Conservation (phyloP, 2,329 filamentous ascomycete species). For the Fonsecaea multimorphosa region DNA sequence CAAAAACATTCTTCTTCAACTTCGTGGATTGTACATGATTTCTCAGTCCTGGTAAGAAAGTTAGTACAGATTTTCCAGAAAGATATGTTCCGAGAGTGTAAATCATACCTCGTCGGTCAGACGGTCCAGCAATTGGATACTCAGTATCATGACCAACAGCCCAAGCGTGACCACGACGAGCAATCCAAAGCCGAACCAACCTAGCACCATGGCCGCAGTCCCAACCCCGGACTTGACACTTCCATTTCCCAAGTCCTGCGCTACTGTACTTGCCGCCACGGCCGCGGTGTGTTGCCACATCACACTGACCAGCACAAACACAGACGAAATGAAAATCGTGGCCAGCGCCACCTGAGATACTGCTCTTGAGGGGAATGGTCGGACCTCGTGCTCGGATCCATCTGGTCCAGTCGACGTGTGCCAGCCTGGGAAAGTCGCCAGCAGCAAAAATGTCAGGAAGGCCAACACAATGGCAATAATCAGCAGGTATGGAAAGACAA, state of each 20-base stretch:
- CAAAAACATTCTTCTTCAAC: neutral
- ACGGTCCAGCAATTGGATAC: slow-evolving; percentile 78
- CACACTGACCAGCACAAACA: slow-evolving; percentile 70
- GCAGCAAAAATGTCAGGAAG: slow-evolving; percentile 91
- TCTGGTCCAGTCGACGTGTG: slow-evolving; percentile 84
- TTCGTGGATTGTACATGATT: slow-evolving; percentile 9
- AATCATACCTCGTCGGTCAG: slow-evolving; percentile 52
- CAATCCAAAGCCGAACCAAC: slow-evolving; percentile 94
- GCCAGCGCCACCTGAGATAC: slow-evolving; percentile 92
- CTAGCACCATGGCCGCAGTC: slow-evolving; percentile 94
- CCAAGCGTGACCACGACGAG: slow-evolving; percentile 96
- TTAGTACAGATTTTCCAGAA: neutral
- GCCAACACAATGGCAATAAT: slow-evolving; percentile 98
- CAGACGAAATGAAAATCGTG: slow-evolving; percentile 77
- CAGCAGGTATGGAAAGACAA: slow-evolving; percentile 96
- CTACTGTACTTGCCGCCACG: slow-evolving; percentile 90
- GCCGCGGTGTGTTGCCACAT: slow-evolving; percentile 82
- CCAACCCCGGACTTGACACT: slow-evolving; percentile 85
- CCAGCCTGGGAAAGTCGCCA: slow-evolving; percentile 97
- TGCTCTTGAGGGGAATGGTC: slow-evolving; percentile 88
- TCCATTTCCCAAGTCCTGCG: slow-evolving; percentile 90
- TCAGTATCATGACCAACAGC: slow-evolving; percentile 93
- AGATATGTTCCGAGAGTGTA: neutral
- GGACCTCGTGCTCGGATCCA: slow-evolving; percentile 86
- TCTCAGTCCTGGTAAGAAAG: slow-evolving; percentile 12